phyloP scores from a whole-genome alignment of 1,139 yeast genomes.

The Geotrichum reessii region DNA sequence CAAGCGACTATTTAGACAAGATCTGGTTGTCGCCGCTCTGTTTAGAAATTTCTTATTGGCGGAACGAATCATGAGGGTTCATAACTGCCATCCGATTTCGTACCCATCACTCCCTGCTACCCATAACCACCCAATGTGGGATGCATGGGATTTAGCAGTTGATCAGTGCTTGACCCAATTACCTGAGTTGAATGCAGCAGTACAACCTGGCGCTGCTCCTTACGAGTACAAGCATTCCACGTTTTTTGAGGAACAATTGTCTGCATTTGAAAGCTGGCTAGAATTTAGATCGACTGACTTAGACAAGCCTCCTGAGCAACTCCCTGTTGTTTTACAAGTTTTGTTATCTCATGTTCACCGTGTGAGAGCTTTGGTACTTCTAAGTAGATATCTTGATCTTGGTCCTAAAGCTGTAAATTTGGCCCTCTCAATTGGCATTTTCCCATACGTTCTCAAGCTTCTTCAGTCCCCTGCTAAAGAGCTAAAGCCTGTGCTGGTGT shows the following conservation, averaged over 20 bases:
- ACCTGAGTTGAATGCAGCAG: constrained; percentile 36
- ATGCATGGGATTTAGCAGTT: constrained; percentile 95
- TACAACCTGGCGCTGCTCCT: constrained; percentile 31
- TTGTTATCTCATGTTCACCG: constrained; percentile 90
- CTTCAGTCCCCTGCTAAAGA: constrained; percentile 95
- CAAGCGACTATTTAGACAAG: constrained; percentile 87
- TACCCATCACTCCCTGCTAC: constrained; percentile 89
- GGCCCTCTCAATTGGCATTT: constrained; percentile 89
- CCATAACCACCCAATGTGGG: constrained; percentile 92
- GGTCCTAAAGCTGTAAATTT: constrained; percentile 98
- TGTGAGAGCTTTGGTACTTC: constrained; percentile 74
- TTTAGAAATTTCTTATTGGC: constrained; percentile 90
- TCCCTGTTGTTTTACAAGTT: constrained; percentile 91
- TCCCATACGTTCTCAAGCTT: constrained; percentile 86
- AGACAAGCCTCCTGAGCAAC: constrained; percentile 86
- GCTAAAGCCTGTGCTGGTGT: constrained; percentile 85
- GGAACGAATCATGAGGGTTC: constrained; percentile 87
- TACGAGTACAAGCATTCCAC: constrained; percentile 77
- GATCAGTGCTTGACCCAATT: constrained; percentile 76
- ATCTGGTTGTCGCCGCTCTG: constrained; percentile 91
- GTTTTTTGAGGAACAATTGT: constrained; percentile 90
- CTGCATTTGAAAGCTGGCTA: constrained; percentile 95
- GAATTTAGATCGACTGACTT: constrained; percentile 70
- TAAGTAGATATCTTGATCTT: constrained; percentile 80
- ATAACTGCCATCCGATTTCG: constrained; percentile 90